These are phyloP conservation scores for Linnemannia exigua DNA, from an alignment of 192 early-diverging fungal genomes.

Conservation along the genomic window DNA sequence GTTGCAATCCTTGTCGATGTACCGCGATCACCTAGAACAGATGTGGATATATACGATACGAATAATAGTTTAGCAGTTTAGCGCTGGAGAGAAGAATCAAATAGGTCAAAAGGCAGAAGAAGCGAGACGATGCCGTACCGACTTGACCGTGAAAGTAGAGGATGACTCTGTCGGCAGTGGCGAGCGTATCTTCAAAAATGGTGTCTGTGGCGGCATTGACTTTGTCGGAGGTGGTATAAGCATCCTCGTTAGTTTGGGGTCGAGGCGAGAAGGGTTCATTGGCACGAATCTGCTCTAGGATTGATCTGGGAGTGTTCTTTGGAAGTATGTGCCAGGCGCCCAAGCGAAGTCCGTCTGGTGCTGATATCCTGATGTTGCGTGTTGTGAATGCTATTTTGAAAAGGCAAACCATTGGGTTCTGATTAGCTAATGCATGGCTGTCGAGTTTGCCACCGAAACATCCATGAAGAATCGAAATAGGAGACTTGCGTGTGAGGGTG, in stretches of 20 bases:
- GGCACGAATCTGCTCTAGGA: conserved; percentile 26
- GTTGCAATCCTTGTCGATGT: conserved; percentile 47
- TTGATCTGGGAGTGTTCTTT: not conserved
- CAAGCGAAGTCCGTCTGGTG: conserved; percentile 34
- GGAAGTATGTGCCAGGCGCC: conserved; percentile 48
- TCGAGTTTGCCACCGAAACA: too few relatives aligned
- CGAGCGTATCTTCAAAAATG: conserved; percentile 39
- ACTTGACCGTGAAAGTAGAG: conserved; percentile 58
- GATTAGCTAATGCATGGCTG: not conserved
- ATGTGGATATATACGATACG: not conserved
- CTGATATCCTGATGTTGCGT: conserved; percentile 39
- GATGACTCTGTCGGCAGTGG: conserved; percentile 32
- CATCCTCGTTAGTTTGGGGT: conserved; percentile 2
- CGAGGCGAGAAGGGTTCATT: conserved; percentile 6
- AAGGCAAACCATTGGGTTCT: not conserved
- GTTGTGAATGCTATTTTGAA: conserved; percentile 41
- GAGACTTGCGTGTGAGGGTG: conserved; percentile 28
- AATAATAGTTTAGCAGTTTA: not conserved
- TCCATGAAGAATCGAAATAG: not conserved
- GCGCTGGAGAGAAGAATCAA: not conserved
- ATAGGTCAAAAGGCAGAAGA: not conserved
- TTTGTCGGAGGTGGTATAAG: not conserved
- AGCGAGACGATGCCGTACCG: conserved; percentile 12
- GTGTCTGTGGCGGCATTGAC: conserved; percentile 7
- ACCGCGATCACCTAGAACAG: conserved; percentile 41